phyloP scores from a whole-genome alignment of 768 basidiomycete species.

The Fomitopsis serialis region DNA sequence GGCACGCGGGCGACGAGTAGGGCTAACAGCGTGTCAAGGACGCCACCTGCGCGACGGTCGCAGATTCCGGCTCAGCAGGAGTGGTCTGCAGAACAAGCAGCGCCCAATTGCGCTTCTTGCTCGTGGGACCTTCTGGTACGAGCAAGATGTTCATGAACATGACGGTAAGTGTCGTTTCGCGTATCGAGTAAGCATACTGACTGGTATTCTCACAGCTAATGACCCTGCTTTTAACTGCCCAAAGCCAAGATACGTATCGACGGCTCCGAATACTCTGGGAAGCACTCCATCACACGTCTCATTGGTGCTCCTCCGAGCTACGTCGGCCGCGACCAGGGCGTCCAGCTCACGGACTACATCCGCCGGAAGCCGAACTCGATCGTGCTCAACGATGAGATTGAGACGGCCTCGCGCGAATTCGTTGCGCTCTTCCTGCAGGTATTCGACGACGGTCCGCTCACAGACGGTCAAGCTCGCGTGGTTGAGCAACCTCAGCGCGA shows the following conservation, averaged over 20 bases:
- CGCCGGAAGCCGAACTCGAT: constrained; percentile 88
- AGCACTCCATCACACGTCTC: constrained; percentile 64
- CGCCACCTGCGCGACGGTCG: too few relatives aligned
- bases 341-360: constrained; percentile 91
- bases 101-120: constrained; percentile 91
- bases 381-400: constrained; percentile 82
- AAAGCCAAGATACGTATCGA: constrained; percentile 92
- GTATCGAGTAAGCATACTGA: constrained; percentile 5
- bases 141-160: constrained; percentile 89
- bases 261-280: constrained; percentile 88
- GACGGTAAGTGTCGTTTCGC: constrained; percentile 49
- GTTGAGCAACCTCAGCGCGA: constrained; percentile 88
- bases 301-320: constrained; percentile 83
- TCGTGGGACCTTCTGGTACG: constrained; percentile 88
- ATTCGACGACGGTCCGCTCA: constrained; percentile 87
- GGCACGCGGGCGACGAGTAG: too few relatives aligned
- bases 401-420: constrained; percentile 81
- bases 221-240: constrained; percentile 81
- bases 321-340: constrained; percentile 85
- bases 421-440: constrained; percentile 76
- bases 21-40: too few relatives aligned
- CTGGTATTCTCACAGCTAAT: constrained; percentile 56
- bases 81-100: constrained; percentile 82
- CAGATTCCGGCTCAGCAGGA: constrained; percentile 87
- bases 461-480: constrained; percentile 88